Base-by-base conservation (phyloP, 139 green algal genomes). In the Marvania coccoides region DNA sequence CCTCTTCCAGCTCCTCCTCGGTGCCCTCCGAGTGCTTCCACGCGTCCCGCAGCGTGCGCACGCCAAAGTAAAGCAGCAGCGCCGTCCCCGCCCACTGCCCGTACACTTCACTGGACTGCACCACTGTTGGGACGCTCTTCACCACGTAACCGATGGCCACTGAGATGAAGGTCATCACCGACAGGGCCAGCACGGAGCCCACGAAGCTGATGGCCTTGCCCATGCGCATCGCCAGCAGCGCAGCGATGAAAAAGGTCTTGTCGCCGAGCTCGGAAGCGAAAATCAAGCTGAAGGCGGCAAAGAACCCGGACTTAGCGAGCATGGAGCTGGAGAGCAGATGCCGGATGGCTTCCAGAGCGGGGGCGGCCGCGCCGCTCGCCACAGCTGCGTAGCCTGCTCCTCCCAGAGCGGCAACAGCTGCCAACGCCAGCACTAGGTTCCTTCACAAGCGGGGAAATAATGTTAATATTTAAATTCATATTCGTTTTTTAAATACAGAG, bases 221-320 rank as follows among this genome's bases (percentile, higher is more conserved):
- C 23, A 89, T 69, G 56, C 83, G 81, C 87, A 95, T 96, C 14
- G 93, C 93, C n/a, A 98, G 78, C 46, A 98, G 77, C 3, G 85
- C 93, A 1, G 93, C 93, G 33, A 99, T 97, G 85, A 99, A 99
- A 69, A 99, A 99, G 4, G 94, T 99, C 77, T 98, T 99, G 72
- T 99, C 94, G 0, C 94, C 94, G 23, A 99, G 81, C 71, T 99
- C 94, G 13, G 73, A 91, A 0, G 96, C 62, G 67, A 99, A 97
- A 60, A 99, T 97, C 13, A 99, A 75, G 14, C 83, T 87, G 58
- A 98, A 96, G n/a, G 94, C 85, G 0, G 94, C 88, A 13, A 95
- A 70, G 67, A 98, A 94, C 10, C 94, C 94, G 6, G 79, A 91
- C 42, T 76, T 84, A 42, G 85, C 86, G 2, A 96, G 61, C 12